A percentile compares a stretch with the other conserved stretches of the same genome.
These are phyloP conservation scores for Neofusicoccum parvum DNA, from an alignment of 2,329 filamentous ascomycete species.

Conservation along the genomic window DNA sequence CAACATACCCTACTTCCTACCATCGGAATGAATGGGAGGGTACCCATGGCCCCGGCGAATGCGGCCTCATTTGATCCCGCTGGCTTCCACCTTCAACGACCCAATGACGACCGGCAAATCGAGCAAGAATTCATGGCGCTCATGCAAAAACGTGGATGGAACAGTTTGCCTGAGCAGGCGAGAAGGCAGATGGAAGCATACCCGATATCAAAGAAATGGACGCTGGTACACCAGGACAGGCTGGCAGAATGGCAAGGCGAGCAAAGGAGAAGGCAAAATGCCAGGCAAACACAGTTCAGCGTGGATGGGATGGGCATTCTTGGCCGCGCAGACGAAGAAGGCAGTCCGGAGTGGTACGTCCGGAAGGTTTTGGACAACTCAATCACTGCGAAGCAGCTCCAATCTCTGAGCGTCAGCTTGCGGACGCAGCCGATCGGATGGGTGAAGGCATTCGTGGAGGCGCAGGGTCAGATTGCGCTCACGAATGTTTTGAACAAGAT, in stretches of 20 bases:
- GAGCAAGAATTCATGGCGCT: constrained; percentile 89
- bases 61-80: constrained; percentile 52
- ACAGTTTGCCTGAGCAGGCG: constrained; percentile 93
- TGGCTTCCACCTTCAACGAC: constrained; percentile 67
- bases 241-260: constrained; percentile 93
- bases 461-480: constrained; percentile 92
- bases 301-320: constrained; percentile 70
- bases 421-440: constrained; percentile 95
- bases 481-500: constrained; percentile 93
- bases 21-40: constrained; percentile 37
- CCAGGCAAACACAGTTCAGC: constrained; percentile 63
- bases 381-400: constrained; percentile 86
- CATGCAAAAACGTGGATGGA: constrained; percentile 98
- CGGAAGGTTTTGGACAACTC: constrained; percentile 95
- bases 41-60: constrained; percentile 44
- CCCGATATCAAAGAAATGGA: constrained; percentile 95
- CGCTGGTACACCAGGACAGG: constrained; percentile 90
- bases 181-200: constrained; percentile 95
- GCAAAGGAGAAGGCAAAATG: constrained; percentile 80
- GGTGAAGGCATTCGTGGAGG: constrained; percentile 96
- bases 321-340: constrained; percentile 86
- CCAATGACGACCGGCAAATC: constrained; percentile 78
- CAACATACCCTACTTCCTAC: constrained; percentile 41
- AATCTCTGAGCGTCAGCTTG: constrained; percentile 90
- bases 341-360: constrained; percentile 97